Evolutionary conservation across 495 filamentous ascomycete genomes (phyloP).

Genomic region (Hypomontagnella submonticulosa): DNA sequence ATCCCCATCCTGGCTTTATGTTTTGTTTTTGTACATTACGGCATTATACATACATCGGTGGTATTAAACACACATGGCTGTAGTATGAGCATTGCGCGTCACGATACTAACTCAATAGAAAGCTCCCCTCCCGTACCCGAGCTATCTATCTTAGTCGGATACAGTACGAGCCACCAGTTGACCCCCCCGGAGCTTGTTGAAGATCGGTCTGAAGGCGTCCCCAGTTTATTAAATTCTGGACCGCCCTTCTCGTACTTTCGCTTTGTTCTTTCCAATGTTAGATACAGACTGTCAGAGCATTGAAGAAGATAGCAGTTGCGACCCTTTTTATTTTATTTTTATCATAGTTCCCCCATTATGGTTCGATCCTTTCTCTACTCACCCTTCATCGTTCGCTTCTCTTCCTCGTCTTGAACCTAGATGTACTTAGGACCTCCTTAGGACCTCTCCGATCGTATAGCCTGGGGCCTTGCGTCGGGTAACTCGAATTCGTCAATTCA

Average conservation of each 20-base stretch:
- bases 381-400: conserved; percentile 28
- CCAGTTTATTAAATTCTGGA: conserved; percentile 47
- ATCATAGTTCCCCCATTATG: conserved; percentile 25
- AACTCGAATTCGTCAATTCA: conserved; percentile 22
- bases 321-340: conserved; percentile 1
- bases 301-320: conserved; percentile 13
- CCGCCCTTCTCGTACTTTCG: conserved; percentile 41
- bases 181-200: conserved; percentile 28
- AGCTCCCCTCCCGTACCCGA: background rate
- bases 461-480: conserved; percentile 25
- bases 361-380: conserved; percentile 33
- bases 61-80: conserved; percentile 1
- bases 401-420: conserved; percentile 11
- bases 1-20: conserved; percentile 10
- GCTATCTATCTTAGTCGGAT: too few relatives aligned
- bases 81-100: conserved; percentile 26
- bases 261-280: conserved; percentile 29
- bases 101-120: conserved; percentile 29
- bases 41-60: conserved; percentile 25
- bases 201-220: conserved; percentile 39
- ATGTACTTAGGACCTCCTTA: conserved; percentile 3
- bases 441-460: conserved; percentile 30
- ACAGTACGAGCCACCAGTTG: conserved; percentile 29
- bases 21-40: background rate
- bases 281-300: too few relatives aligned